Conservation (phyloP, 371 early-diverging fungal genomes). For the Rhizopus microsporus region DNA sequence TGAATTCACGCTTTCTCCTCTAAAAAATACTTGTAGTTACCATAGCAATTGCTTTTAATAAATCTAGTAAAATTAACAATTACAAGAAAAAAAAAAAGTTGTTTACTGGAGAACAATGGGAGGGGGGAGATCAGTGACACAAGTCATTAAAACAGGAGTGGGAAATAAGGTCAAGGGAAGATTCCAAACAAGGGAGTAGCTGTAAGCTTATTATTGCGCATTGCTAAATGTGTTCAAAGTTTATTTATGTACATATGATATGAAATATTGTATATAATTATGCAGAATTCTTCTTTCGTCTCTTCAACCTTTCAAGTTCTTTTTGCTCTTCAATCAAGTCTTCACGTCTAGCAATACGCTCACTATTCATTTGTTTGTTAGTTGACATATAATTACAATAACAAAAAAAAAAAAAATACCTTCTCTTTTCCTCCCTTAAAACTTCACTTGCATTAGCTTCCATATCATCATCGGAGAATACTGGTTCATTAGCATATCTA, state of each 20-base stretch:
- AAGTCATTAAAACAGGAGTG: too few relatives aligned
- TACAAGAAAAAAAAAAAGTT: background rate
- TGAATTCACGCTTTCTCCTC: too few relatives aligned
- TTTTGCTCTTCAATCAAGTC: conserved; percentile 58
- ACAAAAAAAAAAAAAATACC: conserved; percentile 26
- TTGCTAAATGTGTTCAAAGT: too few relatives aligned
- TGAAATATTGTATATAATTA: background rate
- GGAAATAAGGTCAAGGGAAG: too few relatives aligned
- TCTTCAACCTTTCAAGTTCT: conserved; percentile 68
- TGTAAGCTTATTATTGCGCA: too few relatives aligned
- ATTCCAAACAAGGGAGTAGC: too few relatives aligned
- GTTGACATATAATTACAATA: background rate
- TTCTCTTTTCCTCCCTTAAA: conserved; percentile 59
- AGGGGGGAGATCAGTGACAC: too few relatives aligned
- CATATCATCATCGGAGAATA: conserved; percentile 64
- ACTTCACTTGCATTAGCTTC: conserved; percentile 61
- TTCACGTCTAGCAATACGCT: conserved; percentile 54
- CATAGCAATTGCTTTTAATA: background rate
- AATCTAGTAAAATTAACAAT: background rate
- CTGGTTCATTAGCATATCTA: conserved; percentile 53
- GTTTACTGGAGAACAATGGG: too few relatives aligned
- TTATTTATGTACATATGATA: too few relatives aligned
- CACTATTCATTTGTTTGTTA: conserved; percentile 29
- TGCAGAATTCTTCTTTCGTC: conserved; percentile 42
- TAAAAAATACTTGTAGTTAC: too few relatives aligned